Evolutionary conservation across 2,329 filamentous ascomycete genomes (phyloP), one percentile per base, ranked within the genome.

Genomic region (Talaromyces amestolkiae): DNA sequence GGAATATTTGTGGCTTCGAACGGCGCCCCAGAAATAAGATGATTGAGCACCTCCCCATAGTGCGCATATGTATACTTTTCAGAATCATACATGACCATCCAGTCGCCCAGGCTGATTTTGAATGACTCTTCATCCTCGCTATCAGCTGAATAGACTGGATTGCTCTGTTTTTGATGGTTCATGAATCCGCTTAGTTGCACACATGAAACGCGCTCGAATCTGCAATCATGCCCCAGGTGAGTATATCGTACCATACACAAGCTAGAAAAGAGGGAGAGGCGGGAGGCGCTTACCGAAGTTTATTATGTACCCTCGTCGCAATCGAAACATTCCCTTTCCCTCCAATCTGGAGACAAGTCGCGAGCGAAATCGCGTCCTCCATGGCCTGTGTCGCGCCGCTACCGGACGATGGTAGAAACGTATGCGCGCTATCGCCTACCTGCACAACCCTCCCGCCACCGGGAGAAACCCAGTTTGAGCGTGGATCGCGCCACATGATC

Each of bases 351-450:
- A 84, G 76, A 41, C 78, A 83, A 1, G 79, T 76, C 4, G 81
- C 82, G 5, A 84, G 69, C 3, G 80, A 80, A 1, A 81, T 79
- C 3, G 80, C 82, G 70, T 84, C 83, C 70, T 84, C 82, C 71
- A 84, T 81, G 0, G 81, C 80, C 70, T 83, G 80, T 17, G 79
- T 80, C 0, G 80, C 82, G 9, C 83, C 82, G 68, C 83, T 80
- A 17, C 81, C 79, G 7, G 78, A 79, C 1, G 81, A 82, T 0
- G 82, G 82, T 6, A 84, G 75, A 70, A 83, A 82, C 1, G 82
- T 79, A 68, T 85, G 83, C 10, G 83, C 83, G 1, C 82, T 77
- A 69, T 85, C 82, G 8, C 83, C 83, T 33, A 85, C 78, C 3
- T 84, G 72, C 22, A 81, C 75, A 58, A 82, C 80, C 10, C 81